Evolutionary conservation across 2,329 filamentous ascomycete species (phyloP).

Genomic region (Ophiognomonia clavigignenti-juglandacearum): DNA sequence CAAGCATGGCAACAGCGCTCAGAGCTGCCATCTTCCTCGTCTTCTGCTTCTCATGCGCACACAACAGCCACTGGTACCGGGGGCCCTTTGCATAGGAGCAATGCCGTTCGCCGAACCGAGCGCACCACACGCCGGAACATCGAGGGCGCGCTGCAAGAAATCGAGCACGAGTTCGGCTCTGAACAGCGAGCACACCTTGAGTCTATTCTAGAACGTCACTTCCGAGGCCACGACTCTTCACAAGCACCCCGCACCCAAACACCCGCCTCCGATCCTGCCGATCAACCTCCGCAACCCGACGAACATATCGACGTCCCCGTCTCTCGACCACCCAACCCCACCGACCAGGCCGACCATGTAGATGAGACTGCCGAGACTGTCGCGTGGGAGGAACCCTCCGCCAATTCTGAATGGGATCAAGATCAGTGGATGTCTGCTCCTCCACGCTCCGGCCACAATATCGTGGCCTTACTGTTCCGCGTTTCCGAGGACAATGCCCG

Average conservation of each 20-base stretch:
- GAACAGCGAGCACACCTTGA: constrained; percentile 13
- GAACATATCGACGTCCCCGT: constrained; percentile 29
- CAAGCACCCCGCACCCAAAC: constrained; percentile 23
- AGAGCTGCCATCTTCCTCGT: constrained; percentile 21
- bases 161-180: constrained; percentile 16
- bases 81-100: constrained; percentile 56
- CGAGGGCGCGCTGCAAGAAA: constrained; percentile 28
- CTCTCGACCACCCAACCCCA: constrained; percentile 26
- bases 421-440: constrained; percentile 30
- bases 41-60: constrained; percentile 14
- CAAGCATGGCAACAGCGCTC: constrained; percentile 45
- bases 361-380: constrained; percentile 24
- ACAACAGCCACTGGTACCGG: constrained; percentile 19
- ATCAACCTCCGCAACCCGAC: constrained; percentile 34
- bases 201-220: constrained; percentile 11
- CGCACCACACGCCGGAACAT: constrained; percentile 12
- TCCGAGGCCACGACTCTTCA: not conserved
- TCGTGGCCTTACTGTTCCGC: constrained; percentile 80
- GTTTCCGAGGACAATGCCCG: constrained; percentile 91
- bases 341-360: constrained; percentile 26
- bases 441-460: constrained; percentile 65
- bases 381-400: constrained; percentile 32
- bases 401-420: constrained; percentile 48
- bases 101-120: constrained; percentile 49
- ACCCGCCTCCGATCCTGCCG: constrained; percentile 37